A percentile compares a stretch with the other conserved stretches of the same genome.
Conservation (phyloP, 176 grass and related monocot species). For the Triticum dicoccoides region DNA sequence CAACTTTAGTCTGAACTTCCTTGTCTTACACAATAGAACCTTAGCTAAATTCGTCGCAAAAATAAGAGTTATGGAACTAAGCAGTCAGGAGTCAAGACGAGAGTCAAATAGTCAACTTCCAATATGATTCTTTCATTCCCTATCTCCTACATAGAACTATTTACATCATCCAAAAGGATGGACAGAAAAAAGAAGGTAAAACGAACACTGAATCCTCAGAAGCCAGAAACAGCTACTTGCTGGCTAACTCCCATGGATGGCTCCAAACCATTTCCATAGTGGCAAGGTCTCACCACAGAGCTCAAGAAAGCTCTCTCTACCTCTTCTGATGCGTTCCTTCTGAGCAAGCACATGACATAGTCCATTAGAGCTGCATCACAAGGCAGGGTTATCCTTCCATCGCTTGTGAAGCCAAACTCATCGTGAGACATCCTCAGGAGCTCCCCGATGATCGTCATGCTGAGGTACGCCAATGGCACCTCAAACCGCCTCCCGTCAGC, state of each 20-base stretch:
- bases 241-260: not conserved
- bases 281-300: conserved; percentile 39
- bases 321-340: conserved; percentile 36
- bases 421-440: conserved; percentile 32
- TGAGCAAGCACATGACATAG: conserved; percentile 47
- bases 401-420: conserved; percentile 24
- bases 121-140: not conserved
- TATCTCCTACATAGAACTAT: not conserved
- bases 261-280: not conserved
- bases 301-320: conserved; percentile 46
- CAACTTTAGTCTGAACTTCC: not conserved
- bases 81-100: not conserved
- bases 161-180: conserved; percentile 4
- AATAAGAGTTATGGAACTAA: not conserved
- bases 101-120: not conserved
- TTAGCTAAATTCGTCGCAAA: not conserved
- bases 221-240: conserved; percentile 9
- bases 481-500: conserved; percentile 20
- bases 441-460: conserved; percentile 15
- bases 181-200: not conserved
- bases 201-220: conserved; percentile 3
- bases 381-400: conserved; percentile 51
- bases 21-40: not conserved
- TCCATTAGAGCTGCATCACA: conserved; percentile 50
- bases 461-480: conserved; percentile 35